phyloP scores from a whole-genome alignment of 495 filamentous ascomycete genomes.

The Lepidopterella palustris region DNA sequence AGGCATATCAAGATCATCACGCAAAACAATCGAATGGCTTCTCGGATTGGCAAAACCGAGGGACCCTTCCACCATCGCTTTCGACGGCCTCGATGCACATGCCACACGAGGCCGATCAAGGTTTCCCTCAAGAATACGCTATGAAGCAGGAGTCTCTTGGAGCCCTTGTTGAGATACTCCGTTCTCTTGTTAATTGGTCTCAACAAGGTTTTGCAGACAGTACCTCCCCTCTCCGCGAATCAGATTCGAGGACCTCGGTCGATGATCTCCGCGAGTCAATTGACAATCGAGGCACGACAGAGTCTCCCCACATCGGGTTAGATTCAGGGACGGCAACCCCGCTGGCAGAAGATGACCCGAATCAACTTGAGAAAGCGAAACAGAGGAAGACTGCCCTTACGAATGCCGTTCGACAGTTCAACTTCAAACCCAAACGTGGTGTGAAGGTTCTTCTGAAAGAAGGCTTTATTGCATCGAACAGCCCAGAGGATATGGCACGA shows the following conservation, averaged over 20 bases:
- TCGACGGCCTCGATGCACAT: slow-evolving; percentile 65
- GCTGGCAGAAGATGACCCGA: slow-evolving; percentile 78
- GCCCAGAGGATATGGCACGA: slow-evolving; percentile 72
- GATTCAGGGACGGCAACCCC: slow-evolving; percentile 63
- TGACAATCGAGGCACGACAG: slow-evolving; percentile 46
- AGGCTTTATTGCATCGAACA: slow-evolving; percentile 73
- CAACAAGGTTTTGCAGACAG: slow-evolving; percentile 65
- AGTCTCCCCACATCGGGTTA: slow-evolving; percentile 14
- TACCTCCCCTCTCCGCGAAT: slow-evolving; percentile 40
- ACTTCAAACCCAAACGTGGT: slow-evolving; percentile 95
- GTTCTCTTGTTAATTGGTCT: slow-evolving; percentile 90
- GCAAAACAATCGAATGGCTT: slow-evolving; percentile 44
- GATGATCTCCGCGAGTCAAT: slow-evolving; percentile 79
- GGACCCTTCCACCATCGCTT: slow-evolving; percentile 77
- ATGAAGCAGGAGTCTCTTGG: slow-evolving; percentile 85
- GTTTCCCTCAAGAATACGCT: slow-evolving; percentile 76
- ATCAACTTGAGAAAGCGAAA: slow-evolving; percentile 86
- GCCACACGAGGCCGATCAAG: slow-evolving; percentile 53
- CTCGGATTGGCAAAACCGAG: slow-evolving; percentile 74
- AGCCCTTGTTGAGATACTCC: slow-evolving; percentile 76
- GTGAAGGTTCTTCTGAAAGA: slow-evolving; percentile 76
- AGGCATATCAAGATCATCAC: slow-evolving; percentile 73
- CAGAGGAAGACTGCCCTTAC: slow-evolving; percentile 85
- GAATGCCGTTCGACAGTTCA: slow-evolving; percentile 87
- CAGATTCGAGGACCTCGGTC: slow-evolving; percentile 55